Evolutionary conservation across 352 stramenopile genomes (phyloP).

Genomic region (Phytophthora palmivora): DNA sequence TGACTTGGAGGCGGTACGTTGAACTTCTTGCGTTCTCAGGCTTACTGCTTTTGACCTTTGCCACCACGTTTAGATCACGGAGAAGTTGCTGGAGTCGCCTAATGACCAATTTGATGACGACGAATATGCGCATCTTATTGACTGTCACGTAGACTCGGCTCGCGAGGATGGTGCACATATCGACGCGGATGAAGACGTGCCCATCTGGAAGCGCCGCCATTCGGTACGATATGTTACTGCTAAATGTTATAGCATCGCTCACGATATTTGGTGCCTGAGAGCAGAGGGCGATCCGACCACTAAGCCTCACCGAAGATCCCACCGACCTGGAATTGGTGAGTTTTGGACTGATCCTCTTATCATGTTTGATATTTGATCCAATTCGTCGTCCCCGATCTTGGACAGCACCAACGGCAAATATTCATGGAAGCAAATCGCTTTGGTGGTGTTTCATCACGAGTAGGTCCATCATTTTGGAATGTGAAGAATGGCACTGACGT

Average conservation of each 20-base stretch:
- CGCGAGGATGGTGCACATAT: slow-evolving; percentile 39
- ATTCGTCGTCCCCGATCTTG: background rate
- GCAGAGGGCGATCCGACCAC: slow-evolving; percentile 48
- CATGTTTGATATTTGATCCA: background rate
- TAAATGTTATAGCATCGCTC: slow-evolving; percentile 1
- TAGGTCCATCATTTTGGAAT: slow-evolving; percentile 23
- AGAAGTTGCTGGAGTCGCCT: slow-evolving; percentile 64
- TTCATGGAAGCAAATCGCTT: slow-evolving; percentile 72
- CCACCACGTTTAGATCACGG: slow-evolving; percentile 57
- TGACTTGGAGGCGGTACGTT: slow-evolving; percentile 64
- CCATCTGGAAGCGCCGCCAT: slow-evolving; percentile 60
- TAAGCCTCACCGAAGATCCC: slow-evolving; percentile 52
- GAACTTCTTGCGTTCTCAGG: too few species aligned
- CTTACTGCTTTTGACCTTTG: background rate
- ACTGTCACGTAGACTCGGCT: slow-evolving; percentile 72
- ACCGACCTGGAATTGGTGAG: slow-evolving; percentile 66
- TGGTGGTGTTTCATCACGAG: slow-evolving; percentile 49
- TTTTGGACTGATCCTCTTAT: background rate
- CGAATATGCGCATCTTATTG: slow-evolving; percentile 73
- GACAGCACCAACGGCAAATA: slow-evolving; percentile 64
- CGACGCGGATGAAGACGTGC: slow-evolving; percentile 23
- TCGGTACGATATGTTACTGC: slow-evolving; percentile 29
- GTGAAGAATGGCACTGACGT: background rate
- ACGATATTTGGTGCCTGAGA: background rate
- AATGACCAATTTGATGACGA: slow-evolving; percentile 62